phyloP scores from a whole-genome alignment of 2,329 filamentous ascomycete genomes.

The Botryotinia globosa region DNA sequence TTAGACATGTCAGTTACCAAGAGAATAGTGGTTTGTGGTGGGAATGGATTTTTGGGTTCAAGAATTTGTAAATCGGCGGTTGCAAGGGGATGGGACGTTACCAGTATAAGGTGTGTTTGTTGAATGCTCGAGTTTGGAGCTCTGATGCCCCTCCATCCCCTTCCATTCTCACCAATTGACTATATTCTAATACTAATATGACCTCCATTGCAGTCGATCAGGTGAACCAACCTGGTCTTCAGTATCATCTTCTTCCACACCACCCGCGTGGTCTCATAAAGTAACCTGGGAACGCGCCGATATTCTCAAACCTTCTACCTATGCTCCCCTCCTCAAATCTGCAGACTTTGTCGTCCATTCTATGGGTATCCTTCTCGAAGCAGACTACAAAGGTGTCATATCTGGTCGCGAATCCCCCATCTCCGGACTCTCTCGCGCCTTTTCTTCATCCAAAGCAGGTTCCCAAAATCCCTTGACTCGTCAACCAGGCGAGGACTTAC shows the following conservation, averaged over 20 bases:
- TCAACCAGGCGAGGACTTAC: conserved; percentile 56
- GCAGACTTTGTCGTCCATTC: conserved; percentile 88
- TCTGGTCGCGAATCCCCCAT: conserved; percentile 81
- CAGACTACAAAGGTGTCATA: conserved; percentile 93
- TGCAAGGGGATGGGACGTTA: conserved; percentile 84
- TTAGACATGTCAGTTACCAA: conserved; percentile 48
- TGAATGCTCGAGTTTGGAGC: not conserved
- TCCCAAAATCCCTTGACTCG: conserved; percentile 69
- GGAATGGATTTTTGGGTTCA: conserved; percentile 84
- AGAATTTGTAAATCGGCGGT: conserved; percentile 91
- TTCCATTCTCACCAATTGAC: conserved; percentile 31
- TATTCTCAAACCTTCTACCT: conserved; percentile 58
- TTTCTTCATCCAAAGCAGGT: conserved; percentile 63
- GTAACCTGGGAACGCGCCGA: conserved; percentile 89
- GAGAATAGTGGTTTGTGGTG: conserved; percentile 85
- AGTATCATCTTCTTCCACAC: conserved; percentile 62
- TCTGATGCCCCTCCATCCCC: not conserved
- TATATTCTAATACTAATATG: not conserved
- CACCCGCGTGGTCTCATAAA: conserved; percentile 76
- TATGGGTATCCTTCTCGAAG: conserved; percentile 94
- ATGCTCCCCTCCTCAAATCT: conserved; percentile 78
- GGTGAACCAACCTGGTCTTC: conserved; percentile 83
- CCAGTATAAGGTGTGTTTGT: conserved; percentile 74
- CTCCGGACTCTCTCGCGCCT: conserved; percentile 73
- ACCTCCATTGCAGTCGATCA: conserved; percentile 65